Conservation (phyloP, 495 filamentous ascomycete species). For the Tuber umbilicatum region DNA sequence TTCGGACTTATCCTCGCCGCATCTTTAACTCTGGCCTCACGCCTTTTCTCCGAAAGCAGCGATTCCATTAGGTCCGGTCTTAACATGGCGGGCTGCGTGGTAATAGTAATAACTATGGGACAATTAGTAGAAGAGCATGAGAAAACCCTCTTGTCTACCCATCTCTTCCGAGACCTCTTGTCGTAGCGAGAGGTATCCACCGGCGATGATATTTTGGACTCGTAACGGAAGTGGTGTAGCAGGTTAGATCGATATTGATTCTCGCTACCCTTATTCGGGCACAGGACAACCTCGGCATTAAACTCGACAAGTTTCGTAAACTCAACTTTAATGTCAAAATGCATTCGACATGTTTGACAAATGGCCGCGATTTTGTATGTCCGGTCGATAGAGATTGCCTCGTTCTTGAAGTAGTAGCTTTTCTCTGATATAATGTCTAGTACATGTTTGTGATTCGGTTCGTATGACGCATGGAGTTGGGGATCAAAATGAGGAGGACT, state of each 20-base stretch:
- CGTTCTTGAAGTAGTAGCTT: conserved; percentile 12
- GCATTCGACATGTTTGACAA: conserved; percentile 34
- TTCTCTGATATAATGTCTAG: conserved; percentile 25
- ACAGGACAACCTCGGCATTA: conserved; percentile 15
- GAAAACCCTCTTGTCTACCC: conserved; percentile 37
- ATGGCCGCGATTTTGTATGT: conserved; percentile 33
- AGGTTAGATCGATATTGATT: conserved; percentile 7
- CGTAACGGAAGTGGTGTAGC: conserved; percentile 39
- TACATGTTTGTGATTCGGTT: conserved; percentile 26
- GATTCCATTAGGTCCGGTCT: conserved; percentile 19
- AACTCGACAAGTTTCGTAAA: conserved; percentile 28
- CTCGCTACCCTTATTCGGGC: conserved; percentile 20
- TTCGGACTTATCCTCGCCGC: conserved; percentile 11
- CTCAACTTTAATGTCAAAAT: conserved; percentile 29
- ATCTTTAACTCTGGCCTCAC: conserved; percentile 16
- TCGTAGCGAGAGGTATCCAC: conserved; percentile 13
- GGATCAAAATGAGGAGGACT: conserved; percentile 19
- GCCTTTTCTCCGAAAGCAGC: conserved; percentile 20
- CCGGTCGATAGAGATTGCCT: conserved; percentile 10
- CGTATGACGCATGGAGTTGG: neutral
- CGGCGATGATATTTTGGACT: conserved; percentile 18
- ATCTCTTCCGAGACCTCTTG: conserved; percentile 17
- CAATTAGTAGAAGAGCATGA: conserved; percentile 31
- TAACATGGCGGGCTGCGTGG: conserved; percentile 30
- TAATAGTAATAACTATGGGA: conserved; percentile 34